These are phyloP conservation scores for Hericium coralloides DNA, from an alignment of 768 basidiomycete species.

Conservation along the genomic window DNA sequence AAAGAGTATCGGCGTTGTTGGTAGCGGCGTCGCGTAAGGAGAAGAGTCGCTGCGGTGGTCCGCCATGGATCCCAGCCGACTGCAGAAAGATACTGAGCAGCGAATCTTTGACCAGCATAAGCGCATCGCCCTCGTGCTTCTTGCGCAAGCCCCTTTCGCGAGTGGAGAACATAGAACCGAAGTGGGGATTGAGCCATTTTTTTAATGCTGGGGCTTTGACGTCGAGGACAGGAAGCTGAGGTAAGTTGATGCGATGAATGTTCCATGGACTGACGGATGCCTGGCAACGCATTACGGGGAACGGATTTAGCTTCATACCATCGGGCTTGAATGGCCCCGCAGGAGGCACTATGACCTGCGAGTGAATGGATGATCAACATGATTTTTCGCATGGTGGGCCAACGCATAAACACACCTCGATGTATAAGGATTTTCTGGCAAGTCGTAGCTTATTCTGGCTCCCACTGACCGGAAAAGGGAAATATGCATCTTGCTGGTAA, in stretches of 20 bases:
- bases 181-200: conserved; percentile 26
- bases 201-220: conserved; percentile 6
- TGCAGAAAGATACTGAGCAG: conserved; percentile 21
- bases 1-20: conserved; percentile 25
- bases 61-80: conserved; percentile 19
- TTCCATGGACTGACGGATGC: conserved; percentile 19
- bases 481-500: conserved; percentile 22
- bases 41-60: background rate
- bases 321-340: conserved; percentile 13
- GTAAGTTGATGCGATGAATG: conserved; percentile 32
- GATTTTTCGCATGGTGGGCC: too few relatives aligned
- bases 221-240: conserved; percentile 25
- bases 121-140: conserved; percentile 17
- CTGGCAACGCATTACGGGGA: conserved; percentile 17
- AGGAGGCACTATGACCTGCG: conserved; percentile 21
- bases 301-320: conserved; percentile 17
- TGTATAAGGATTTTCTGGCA: conserved; percentile 46
- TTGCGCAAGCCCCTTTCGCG: conserved; percentile 20
- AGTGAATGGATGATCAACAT: conserved; percentile 12
- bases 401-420: conserved; percentile 22
- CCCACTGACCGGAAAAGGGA: conserved; percentile 37
- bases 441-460: conserved; percentile 32
- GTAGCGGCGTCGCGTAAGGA: background rate
- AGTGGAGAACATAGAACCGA: conserved; percentile 22
- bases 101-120: conserved; percentile 25